Evolutionary conservation across 768 basidiomycete genomes (phyloP).

Genomic region (Leccinum boreale): DNA sequence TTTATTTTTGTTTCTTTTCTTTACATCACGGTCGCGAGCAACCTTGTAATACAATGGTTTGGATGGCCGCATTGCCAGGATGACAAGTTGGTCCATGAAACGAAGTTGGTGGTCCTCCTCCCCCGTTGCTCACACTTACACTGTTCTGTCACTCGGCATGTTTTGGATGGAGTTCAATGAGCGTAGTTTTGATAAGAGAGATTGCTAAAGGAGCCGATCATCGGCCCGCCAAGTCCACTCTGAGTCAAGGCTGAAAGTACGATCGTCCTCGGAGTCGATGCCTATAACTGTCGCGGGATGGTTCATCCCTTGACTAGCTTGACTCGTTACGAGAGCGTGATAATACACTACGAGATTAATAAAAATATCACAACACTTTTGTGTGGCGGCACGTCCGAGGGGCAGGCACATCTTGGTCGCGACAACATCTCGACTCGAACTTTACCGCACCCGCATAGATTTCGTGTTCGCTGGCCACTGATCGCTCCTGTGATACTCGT

Average conservation of each 20-base stretch:
- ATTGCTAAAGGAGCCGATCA: background rate
- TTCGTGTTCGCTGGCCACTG: background rate
- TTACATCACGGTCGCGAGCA: background rate
- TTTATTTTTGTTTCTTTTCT: background rate
- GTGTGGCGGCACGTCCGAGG: background rate
- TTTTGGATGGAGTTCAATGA: background rate
- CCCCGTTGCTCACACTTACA: background rate
- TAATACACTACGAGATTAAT: background rate
- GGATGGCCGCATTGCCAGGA: background rate
- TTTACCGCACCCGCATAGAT: background rate
- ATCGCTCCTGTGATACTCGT: background rate
- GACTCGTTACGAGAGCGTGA: background rate
- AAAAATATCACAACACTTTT: background rate
- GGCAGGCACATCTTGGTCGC: background rate
- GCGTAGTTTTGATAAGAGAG: background rate
- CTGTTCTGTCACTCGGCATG: background rate
- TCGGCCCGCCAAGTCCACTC: background rate
- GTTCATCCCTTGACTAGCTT: background rate
- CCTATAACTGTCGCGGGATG: constrained; percentile 2
- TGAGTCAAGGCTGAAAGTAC: background rate
- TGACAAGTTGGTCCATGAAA: background rate
- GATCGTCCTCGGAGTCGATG: background rate
- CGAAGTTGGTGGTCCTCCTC: background rate
- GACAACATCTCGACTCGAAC: constrained; percentile 11
- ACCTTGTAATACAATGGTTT: background rate